Evolutionary conservation across 108 stramenopile species (phyloP), one percentile per base, ranked within the genome.

Genomic region (Fragilaria radians): DNA sequence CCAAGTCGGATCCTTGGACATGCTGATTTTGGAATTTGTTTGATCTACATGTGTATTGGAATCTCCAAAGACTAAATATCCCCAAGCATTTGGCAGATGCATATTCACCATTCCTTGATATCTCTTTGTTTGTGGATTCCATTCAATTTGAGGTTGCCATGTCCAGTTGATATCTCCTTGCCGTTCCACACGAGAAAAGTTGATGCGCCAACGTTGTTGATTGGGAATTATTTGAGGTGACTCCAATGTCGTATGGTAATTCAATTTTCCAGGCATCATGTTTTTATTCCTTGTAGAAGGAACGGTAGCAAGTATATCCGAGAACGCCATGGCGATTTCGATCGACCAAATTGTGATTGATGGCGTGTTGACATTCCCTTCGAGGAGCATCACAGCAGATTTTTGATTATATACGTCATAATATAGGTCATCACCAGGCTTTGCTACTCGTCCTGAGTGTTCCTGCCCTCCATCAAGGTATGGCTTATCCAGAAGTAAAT

Each of bases 401-500:
- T 61, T 62, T 68, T 79, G 78, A 30, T 73, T 27, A 14, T 75
- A 32, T 4, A 84, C 83, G 34, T 84, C 78, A 57, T 75, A 81
- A 52, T 70, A 83, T 36, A 48, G 5, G 5, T 59, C 52, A 42
- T 83, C 72, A 32, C 81, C 81, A 32, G 78, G 79, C 32, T 74
- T 57, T 28, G 86, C 83, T 31, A 93, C 70, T 34, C 89, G 51
- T 49, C 79, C 83, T 32, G 78, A 86, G 61, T 88, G 66, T 60
- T 89, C 94, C 0, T 59, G 46, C 5, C 94, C 94, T 45, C 76
- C 79, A 71, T 95, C 89, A 31, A 47, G 66, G 63, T 95, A 95
- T 1, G 94, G 90, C 56, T 86, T 83, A 61, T 90, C 77, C 33
- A 95, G 64, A 61, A 90, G 66, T 32, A 95, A 68, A 70, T 86